phyloP scores from a whole-genome alignment of 2,329 filamentous ascomycete genomes.

The Cladosporium sp. region DNA sequence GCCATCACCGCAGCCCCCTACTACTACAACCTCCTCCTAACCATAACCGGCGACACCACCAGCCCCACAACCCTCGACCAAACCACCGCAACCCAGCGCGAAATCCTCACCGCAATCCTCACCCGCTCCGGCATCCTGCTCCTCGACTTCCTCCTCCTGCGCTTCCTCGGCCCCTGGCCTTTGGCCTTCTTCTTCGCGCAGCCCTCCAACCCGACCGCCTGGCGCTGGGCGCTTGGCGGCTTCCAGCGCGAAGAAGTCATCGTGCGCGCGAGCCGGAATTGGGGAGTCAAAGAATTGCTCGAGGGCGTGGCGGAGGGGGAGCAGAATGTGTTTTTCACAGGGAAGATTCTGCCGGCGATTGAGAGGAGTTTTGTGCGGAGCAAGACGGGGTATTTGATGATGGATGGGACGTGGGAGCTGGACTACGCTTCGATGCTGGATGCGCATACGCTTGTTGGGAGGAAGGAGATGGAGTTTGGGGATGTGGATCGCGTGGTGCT shows the following conservation, averaged over 20 bases:
- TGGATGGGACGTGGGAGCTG: constrained; percentile 83
- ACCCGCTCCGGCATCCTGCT: constrained; percentile 67
- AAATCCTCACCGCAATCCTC: constrained; percentile 59
- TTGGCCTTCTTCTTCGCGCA: constrained; percentile 60
- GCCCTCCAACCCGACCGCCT: constrained; percentile 66
- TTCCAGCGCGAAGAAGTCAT: constrained; percentile 81
- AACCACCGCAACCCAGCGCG: constrained; percentile 56
- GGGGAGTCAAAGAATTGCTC: constrained; percentile 64
- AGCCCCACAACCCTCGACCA: constrained; percentile 69
- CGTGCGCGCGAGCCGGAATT: constrained; percentile 73
- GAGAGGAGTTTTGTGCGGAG: constrained; percentile 65
- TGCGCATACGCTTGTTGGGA: constrained; percentile 67
- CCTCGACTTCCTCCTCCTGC: constrained; percentile 66
- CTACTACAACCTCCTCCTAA: constrained; percentile 69
- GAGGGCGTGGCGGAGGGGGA: constrained; percentile 55
- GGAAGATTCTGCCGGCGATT: constrained; percentile 68
- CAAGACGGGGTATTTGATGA: constrained; percentile 86
- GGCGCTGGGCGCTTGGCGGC: constrained; percentile 74
- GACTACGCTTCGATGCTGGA: constrained; percentile 80
- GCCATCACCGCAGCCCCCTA: constrained; percentile 68
- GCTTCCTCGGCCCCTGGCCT: constrained; percentile 51
- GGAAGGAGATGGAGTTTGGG: constrained; percentile 60
- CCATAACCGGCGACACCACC: constrained; percentile 61
- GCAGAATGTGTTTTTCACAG: constrained; percentile 60
- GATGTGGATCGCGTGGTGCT: constrained; percentile 72